Evolutionary conservation across 768 basidiomycete genomes (phyloP).

Genomic region (Lentinula sp.): DNA sequence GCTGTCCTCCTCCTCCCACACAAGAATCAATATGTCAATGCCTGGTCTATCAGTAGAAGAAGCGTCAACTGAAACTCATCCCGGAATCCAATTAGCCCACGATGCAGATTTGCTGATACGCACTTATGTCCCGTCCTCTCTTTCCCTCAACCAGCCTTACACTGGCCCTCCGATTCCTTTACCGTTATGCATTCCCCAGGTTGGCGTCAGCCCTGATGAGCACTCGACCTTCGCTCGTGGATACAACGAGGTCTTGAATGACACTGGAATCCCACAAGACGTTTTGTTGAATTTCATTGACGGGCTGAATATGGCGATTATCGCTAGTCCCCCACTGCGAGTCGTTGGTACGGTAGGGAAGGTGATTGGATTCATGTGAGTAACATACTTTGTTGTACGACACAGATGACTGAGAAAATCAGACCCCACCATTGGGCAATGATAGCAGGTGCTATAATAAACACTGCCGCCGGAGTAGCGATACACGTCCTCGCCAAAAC

Average conservation of each 20-base stretch:
- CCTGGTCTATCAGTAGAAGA: background rate
- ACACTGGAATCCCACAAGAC: slow-evolving; percentile 10
- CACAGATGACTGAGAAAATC: background rate
- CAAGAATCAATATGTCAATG: background rate
- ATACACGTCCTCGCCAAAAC: slow-evolving; percentile 17
- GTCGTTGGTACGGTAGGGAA: slow-evolving; percentile 13
- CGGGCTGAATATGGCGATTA: slow-evolving; percentile 18
- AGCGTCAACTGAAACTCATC: slow-evolving; percentile 1
- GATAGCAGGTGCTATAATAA: slow-evolving; percentile 11
- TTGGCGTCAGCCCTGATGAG: background rate
- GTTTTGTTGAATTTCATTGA: slow-evolving; percentile 17
- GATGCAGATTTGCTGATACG: background rate
- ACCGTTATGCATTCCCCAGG: too few species aligned
- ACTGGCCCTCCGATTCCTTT: too few species aligned
- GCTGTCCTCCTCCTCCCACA: background rate
- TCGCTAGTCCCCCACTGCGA: slow-evolving; percentile 17
- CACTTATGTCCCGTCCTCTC: background rate
- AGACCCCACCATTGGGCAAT: slow-evolving; percentile 19
- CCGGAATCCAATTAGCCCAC: background rate
- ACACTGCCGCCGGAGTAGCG: slow-evolving; percentile 9
- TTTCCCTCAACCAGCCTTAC: background rate
- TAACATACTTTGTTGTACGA: background rate
- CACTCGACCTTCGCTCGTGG: slow-evolving; percentile 15
- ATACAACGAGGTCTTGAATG: slow-evolving; percentile 10
- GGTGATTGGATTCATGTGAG: slow-evolving; percentile 17